Conservation (phyloP, 1,139 yeast genomes). For the Sugiyamaella novakii region DNA sequence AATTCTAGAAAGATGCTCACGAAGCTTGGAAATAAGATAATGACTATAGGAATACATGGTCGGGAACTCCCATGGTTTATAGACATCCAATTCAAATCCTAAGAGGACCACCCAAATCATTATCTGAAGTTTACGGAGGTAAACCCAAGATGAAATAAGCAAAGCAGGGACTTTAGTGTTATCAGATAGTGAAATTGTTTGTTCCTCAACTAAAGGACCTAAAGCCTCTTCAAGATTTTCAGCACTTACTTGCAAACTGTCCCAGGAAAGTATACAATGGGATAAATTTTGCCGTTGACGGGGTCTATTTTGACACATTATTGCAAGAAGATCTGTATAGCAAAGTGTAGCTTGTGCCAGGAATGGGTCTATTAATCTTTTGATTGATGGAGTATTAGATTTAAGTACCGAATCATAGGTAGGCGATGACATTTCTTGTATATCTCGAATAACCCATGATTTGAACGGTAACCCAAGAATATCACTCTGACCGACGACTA, state of each 20-base stretch:
- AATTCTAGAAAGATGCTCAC: conserved; percentile 55
- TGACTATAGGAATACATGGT: conserved; percentile 69
- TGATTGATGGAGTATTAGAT: conserved; percentile 20
- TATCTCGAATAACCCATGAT: conserved; percentile 40
- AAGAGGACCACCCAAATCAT: conserved; percentile 74
- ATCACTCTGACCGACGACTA: conserved; percentile 24
- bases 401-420: conserved; percentile 26
- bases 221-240: conserved; percentile 86
- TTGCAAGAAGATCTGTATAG: conserved; percentile 53
- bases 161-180: conserved; percentile 17
- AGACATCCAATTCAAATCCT: conserved; percentile 78
- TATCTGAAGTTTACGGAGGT: conserved; percentile 60
- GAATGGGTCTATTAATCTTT: conserved; percentile 31
- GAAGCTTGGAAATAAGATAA: conserved; percentile 53
- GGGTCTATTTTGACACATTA: conserved; percentile 72
- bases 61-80: conserved; percentile 69
- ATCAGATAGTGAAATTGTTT: conserved; percentile 15
- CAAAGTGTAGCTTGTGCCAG: conserved; percentile 36
- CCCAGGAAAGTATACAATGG: conserved; percentile 65
- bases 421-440: conserved; percentile 37
- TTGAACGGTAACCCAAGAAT: conserved; percentile 30
- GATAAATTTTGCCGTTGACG: conserved; percentile 76
- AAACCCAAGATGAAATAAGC: conserved; percentile 60
- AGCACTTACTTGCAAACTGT: conserved; percentile 80
- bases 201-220: conserved; percentile 15